A percentile compares a stretch with the other conserved stretches of the same genome.
phyloP scores from a whole-genome alignment of 257 asterid species.

The Solanum dulcamara region DNA sequence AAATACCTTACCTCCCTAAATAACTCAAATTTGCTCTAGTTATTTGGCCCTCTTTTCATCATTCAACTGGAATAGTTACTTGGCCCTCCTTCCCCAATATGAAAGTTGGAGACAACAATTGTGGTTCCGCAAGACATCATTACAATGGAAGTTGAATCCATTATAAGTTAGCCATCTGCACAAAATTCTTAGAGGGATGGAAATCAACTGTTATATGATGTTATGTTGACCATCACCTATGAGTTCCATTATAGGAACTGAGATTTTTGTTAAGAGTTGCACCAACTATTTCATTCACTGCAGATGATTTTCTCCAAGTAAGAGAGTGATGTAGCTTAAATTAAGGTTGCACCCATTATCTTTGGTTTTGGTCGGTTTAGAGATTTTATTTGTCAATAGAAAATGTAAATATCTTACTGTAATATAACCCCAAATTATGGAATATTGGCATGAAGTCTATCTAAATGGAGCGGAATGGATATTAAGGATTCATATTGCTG shows the following conservation, averaged over 20 bases:
- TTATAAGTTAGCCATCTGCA: not conserved
- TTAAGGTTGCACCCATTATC: not conserved
- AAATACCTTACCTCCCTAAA: not conserved
- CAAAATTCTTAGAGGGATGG: not conserved
- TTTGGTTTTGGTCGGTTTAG: not conserved
- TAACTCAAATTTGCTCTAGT: not conserved
- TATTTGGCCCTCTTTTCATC: not conserved
- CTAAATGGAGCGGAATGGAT: not conserved
- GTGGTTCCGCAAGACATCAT: not conserved
- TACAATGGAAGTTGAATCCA: not conserved
- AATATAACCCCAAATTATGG: not conserved
- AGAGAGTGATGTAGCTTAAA: not conserved
- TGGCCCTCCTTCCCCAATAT: not conserved
- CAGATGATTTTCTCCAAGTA: not conserved
- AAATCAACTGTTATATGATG: not conserved
- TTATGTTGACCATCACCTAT: not conserved
- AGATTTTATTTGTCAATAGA: not conserved
- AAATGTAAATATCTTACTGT: not conserved
- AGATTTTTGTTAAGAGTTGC: not conserved
- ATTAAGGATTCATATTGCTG: not conserved
- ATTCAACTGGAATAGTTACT: not conserved
- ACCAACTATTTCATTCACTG: not conserved
- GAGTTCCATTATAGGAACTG: not conserved
- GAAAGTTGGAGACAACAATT: not conserved
- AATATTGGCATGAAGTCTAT: not conserved